These are phyloP conservation scores for Thinopyrum obtusiflorum DNA, from an alignment of 202 grass and related monocot species.

Conservation along the genomic window DNA sequence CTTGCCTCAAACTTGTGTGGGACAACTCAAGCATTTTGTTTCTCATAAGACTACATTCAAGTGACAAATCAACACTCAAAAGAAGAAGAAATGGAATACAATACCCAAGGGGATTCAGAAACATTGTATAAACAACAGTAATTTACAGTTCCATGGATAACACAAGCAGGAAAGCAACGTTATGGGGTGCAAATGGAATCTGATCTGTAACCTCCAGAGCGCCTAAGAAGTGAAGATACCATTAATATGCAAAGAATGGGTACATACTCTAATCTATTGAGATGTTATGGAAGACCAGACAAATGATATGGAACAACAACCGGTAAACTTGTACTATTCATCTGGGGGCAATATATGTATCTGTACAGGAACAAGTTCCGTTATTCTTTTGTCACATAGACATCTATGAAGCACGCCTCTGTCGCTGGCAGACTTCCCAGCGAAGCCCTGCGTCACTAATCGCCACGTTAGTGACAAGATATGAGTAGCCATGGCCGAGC, in stretches of 20 bases:
- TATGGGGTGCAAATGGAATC: constrained; percentile 2
- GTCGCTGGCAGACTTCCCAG: constrained; percentile 35
- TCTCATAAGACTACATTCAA: neutral
- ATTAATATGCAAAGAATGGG: constrained; percentile 31
- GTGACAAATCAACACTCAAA: neutral
- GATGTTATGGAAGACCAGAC: constrained; percentile 16
- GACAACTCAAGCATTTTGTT: neutral
- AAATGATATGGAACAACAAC: constrained; percentile 34
- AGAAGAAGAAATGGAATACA: neutral
- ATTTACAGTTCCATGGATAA: constrained; percentile 20
- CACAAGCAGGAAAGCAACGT: neutral
- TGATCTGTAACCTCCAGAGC: neutral
- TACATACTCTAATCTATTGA: constrained; percentile 32
- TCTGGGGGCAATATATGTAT: constrained; percentile 55
- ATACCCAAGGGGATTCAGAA: neutral
- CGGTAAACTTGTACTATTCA: constrained; percentile 38
- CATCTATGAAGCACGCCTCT: constrained; percentile 25
- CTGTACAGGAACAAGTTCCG: constrained; percentile 77
- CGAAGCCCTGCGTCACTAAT: constrained; percentile 35
- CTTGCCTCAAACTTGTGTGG: neutral
- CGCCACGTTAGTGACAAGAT: constrained; percentile 45
- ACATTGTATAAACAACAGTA: constrained; percentile 9
- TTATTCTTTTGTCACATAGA: constrained; percentile 74
- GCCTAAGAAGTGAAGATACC: constrained; percentile 1
- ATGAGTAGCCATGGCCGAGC: constrained; percentile 35